Percentiles rank a stretch among this genome's conserved stretches.
Conservation (phyloP, 2,329 filamentous ascomycete genomes). For the Fusarium sp. region DNA sequence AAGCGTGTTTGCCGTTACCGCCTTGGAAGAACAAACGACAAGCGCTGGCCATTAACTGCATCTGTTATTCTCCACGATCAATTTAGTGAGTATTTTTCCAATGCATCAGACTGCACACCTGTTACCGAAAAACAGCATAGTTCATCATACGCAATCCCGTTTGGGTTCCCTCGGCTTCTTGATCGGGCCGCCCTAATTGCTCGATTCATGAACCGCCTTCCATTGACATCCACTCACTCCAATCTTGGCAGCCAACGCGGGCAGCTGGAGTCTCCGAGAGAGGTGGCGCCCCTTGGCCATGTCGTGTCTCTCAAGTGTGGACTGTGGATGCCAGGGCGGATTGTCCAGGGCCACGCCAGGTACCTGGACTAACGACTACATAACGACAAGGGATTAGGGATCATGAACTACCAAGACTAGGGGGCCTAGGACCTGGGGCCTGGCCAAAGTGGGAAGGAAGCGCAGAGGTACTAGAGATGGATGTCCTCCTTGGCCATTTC, state of each 20-base stretch:
- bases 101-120: not conserved
- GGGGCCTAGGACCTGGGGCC: constrained; percentile 18
- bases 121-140: constrained; percentile 6
- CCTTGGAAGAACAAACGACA: constrained; percentile 3
- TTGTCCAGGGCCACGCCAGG: constrained; percentile 14
- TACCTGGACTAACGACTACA: constrained; percentile 18
- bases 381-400: constrained; percentile 23
- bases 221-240: constrained; percentile 30
- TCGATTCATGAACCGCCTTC: constrained; percentile 32
- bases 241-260: constrained; percentile 22
- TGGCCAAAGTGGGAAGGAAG: constrained; percentile 32
- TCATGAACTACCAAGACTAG: constrained; percentile 13
- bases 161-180: constrained; percentile 33
- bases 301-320: constrained; percentile 15
- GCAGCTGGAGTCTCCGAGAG: constrained; percentile 30
- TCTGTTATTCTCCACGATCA: not conserved
- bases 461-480: constrained; percentile 29
- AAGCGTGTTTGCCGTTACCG: not conserved
- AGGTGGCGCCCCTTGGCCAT: constrained; percentile 36
- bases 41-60: not conserved
- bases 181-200: constrained; percentile 23
- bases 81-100: not conserved
- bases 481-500: constrained; percentile 39
- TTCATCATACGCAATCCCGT: constrained; percentile 7
- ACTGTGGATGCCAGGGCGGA: constrained; percentile 24